A percentile compares a stretch with the other conserved stretches of the same genome.
These are phyloP conservation scores for Trichoderma cornu-damae DNA, from an alignment of 2,329 filamentous ascomycete genomes.

Conservation along the genomic window DNA sequence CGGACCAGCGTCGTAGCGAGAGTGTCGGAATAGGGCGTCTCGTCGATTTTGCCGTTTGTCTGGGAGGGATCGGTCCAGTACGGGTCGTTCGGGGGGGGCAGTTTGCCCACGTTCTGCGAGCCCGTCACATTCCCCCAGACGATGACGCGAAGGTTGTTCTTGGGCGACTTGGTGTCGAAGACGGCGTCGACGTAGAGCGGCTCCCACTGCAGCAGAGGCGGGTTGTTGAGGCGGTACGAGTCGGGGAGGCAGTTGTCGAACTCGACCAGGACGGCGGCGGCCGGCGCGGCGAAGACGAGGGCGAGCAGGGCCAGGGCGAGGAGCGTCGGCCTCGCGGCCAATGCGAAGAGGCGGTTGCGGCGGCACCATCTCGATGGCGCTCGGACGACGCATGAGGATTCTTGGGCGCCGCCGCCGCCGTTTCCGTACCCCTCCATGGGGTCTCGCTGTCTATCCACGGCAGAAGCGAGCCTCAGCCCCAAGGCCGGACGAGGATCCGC, in stretches of 20 bases:
- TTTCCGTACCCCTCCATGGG: constrained; percentile 1
- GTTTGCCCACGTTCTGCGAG: constrained; percentile 48
- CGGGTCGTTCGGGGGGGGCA: constrained; percentile 56
- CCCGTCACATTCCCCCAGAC: constrained; percentile 92
- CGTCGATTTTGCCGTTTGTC: constrained; percentile 70
- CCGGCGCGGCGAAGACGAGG: constrained; percentile 39
- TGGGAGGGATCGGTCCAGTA: constrained; percentile 57
- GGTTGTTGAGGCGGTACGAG: constrained; percentile 51
- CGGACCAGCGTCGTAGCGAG: constrained; percentile 68
- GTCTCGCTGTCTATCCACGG: not conserved
- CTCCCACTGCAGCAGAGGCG: constrained; percentile 69
- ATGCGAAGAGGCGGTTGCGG: not conserved
- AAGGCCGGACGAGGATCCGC: not conserved
- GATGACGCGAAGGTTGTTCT: constrained; percentile 66
- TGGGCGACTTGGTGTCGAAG: constrained; percentile 59
- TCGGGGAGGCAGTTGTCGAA: constrained; percentile 79
- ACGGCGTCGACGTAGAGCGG: constrained; percentile 68
- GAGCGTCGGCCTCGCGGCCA: constrained; percentile 23
- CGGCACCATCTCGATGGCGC: constrained; percentile 3
- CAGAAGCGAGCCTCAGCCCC: not conserved
- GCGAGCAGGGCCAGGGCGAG: constrained; percentile 37
- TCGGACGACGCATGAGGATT: constrained; percentile 9
- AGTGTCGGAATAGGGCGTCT: constrained; percentile 46
- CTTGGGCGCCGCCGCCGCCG: not conserved
- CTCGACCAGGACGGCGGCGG: constrained; percentile 60